Base-by-base conservation (phyloP, 106 monocot genomes). In the Narthecium ossifragum region DNA sequence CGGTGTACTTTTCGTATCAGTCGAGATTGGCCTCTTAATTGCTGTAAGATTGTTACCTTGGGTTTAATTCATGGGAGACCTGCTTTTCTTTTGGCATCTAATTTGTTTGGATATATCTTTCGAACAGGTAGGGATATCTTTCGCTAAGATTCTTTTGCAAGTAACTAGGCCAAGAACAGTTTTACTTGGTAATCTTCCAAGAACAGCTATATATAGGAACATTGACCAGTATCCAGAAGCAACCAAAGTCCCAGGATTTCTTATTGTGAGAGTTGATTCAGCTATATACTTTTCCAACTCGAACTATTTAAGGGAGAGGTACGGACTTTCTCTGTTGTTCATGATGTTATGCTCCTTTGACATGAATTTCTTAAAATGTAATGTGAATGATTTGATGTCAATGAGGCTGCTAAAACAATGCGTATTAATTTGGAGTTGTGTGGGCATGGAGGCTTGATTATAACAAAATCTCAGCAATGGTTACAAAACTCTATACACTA, bases 11-110 rank as follows among this genome's bases (percentile, higher is more conserved):
- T 92, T 92, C 38, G 40, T 10, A 20, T 78, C 77, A 12, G 92
- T 92, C 31, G 92, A 92, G 69, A 79, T 88, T 70, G 92, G 92
- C 23, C 84, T 92, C 30, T 51, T 92, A 27, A 67, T 92, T 69
- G 78, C 92, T n/a, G 92, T 92, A 65, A 70, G 74, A 43, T 31
- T 20, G 2, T 43, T 43, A 43, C 10, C 4, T 18, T 17, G 43
- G 14, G 14, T 17, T 3, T 43, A 13, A 22, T 1, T n/a, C 30
- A 15, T 13, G 20, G 14, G 14, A 22, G 14, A 34, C 15, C 18
- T 17, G n/a, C 17, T 27, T 29, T 61, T 10, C 2, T 26, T 28
- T 14, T n/a, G 28, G 22, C 1, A 55, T 18, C 31, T 32, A 14
- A 1, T 13, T 18, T 33, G 6, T 43, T 39, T 43, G 6, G 27